A percentile compares a stretch with the other conserved stretches of the same genome.
Conservation (phyloP, 2,329 filamentous ascomycete genomes). For the Tolypocladium paradoxum region DNA sequence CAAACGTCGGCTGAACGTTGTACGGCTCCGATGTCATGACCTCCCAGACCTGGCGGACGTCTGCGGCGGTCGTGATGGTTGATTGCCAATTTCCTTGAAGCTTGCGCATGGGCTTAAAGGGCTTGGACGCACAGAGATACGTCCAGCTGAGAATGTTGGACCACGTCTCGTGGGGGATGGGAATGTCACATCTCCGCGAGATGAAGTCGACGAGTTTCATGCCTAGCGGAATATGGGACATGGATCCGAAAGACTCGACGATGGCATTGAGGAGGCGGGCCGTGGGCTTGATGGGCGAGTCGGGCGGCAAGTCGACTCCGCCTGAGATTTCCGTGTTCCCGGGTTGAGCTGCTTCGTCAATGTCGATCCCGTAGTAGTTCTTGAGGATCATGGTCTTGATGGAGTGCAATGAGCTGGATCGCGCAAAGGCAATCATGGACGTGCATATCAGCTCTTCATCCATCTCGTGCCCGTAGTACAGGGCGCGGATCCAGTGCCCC, state of each 20-base stretch:
- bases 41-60: constrained; percentile 44
- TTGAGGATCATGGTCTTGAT: constrained; percentile 23
- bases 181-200: constrained; percentile 46
- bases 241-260: constrained; percentile 58
- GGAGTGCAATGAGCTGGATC: constrained; percentile 22
- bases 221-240: constrained; percentile 49
- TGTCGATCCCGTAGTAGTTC: constrained; percentile 18
- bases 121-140: constrained; percentile 40
- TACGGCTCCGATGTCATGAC: constrained; percentile 50
- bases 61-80: constrained; percentile 24
- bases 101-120: constrained; percentile 24
- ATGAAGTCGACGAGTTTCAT: constrained; percentile 51
- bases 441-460: constrained; percentile 30
- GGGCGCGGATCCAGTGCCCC: constrained; percentile 17
- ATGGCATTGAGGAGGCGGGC: constrained; percentile 49
- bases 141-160: constrained; percentile 56
- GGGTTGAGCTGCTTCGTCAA: constrained; percentile 9
- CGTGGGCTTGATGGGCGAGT: constrained; percentile 49
- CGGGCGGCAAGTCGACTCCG: constrained; percentile 27
- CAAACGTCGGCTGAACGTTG: constrained; percentile 43
- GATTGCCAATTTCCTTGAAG: constrained; percentile 15
- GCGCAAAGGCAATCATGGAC: constrained; percentile 29
- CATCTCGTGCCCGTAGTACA: constrained; percentile 15
- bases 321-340: constrained; percentile 15
- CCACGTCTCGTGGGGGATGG: constrained; percentile 51